Evolutionary conservation across 1,284 basidiomycete species (phyloP), one percentile per base, ranked within the genome.

Genomic region (Ustilago cynodontis): DNA sequence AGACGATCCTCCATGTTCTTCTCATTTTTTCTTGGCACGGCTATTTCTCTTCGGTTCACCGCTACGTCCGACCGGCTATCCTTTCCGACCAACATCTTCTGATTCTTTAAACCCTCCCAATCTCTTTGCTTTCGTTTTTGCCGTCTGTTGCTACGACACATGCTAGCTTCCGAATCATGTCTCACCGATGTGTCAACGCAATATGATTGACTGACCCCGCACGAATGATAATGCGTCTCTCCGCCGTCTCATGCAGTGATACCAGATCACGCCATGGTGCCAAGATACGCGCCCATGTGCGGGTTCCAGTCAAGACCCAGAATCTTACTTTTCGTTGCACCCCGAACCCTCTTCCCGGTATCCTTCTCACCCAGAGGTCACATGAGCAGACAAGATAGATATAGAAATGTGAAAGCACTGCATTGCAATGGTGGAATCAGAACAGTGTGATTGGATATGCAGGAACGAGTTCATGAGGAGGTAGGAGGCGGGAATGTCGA

Each of bases 161-260:
- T 59, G 18, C n/a, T 47, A 64, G 37, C 49, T 16, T 31, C n/a
- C 63, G 56, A 59, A 65, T 65, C 56, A 65, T 18, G 43, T 22
- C n/a, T 14, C 3, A 31, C 22, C 14, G 51, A 53, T 59, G 24
- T 29, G 20, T 37, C 31, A 18, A 10, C 14, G 22, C 18, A 51
- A 29, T 47, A 9, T 65, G 56, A 65, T 65, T 65, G 63, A 59
- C 24, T 53, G 2, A 49, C 63, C 51, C 63, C 63, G n/a, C 57
- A 65, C 55, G 16, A 18, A 2, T 22, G 61, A 51, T 63, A 55
- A 63, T 28, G 20, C 29, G n/a, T 18, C 16, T 50, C 20, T n/a
- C 41, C 41, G 41, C n/a, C 11, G 1, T 43, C 41, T 43, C 41
- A 43, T 39, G 31, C 45, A 35, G 28, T 51, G 28, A 18, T 51